Base-by-base conservation (phyloP, 2,329 filamentous ascomycete species). In the Fusarium sp. region DNA sequence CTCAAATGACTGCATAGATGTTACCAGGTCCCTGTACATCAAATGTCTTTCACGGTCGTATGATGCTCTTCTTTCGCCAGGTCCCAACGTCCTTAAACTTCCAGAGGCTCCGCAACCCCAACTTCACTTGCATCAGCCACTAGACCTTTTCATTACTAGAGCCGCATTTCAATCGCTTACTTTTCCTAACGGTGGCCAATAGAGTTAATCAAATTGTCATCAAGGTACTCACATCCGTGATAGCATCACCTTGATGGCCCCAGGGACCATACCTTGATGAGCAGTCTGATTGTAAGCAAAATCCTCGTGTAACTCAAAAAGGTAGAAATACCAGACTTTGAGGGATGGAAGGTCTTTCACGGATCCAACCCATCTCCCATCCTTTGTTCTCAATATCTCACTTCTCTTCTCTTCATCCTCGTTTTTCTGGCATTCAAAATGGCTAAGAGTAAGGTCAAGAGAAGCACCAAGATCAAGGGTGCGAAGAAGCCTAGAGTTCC, bases 181-280 rank as follows among this genome's bases (percentile, higher is more conserved):
- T 21, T 14, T 11, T 23, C 8, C 3, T 5, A 20, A 4, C 9
- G 11, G 14, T 31, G 35, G 37, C 67, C 70, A 72, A 71, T 69
- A 0, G 20, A 13, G 2, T 36, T n/a, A 3, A 4, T 2, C 10
- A 33, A 35, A 27, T 63, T 70, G 67, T 70, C 52, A 70, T 68
- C 67, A 55, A 35, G 47, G 52, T 56, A 48, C 40, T 40, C 42
- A 43, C 11, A 46, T 23, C 39, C 9, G 23, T 50, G 33, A 46
- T 59, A 43, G 36, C 47, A 54, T 50, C 33, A 72, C 70, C 69
- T 14, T 69, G 70, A 72, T 72, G 70, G 62, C 20, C n/a, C 23
- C 11, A 33, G 39, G 29, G 31, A 41, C 4, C 23, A 18, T 18
- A 72, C 68, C 70, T 40, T 70, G 70, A 72, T 73, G 66, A 58